These are phyloP conservation scores for Byssoonygena ceratinophila DNA, from an alignment of 2,329 filamentous ascomycete genomes.

Conservation along the genomic window DNA sequence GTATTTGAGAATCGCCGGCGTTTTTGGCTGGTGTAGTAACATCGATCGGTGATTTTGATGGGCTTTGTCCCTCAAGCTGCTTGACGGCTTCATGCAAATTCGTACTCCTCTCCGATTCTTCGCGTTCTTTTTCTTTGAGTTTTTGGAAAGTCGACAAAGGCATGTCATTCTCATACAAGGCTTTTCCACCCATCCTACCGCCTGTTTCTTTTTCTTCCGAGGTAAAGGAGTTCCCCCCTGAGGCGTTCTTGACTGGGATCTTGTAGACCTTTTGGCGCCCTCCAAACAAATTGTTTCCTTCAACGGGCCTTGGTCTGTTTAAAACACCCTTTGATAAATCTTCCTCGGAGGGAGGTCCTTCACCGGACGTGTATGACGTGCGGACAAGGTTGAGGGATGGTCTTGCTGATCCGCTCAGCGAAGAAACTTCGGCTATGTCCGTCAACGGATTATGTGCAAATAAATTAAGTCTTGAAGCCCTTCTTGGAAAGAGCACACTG, in stretches of 20 bases:
- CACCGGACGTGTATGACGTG: slow-evolving; percentile 54
- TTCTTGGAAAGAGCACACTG: slow-evolving; percentile 74
- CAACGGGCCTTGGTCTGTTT: slow-evolving; percentile 63
- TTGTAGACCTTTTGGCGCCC: slow-evolving; percentile 94
- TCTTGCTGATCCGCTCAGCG: slow-evolving; percentile 51
- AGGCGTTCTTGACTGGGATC: slow-evolving; percentile 48
- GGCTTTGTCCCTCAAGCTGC: slow-evolving; percentile 33
- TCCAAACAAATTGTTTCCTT: slow-evolving; percentile 89
- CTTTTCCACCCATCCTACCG: slow-evolving; percentile 52
- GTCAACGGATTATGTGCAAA: slow-evolving; percentile 57
- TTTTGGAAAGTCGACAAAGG: slow-evolving; percentile 70
- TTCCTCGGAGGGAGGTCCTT: slow-evolving; percentile 54
- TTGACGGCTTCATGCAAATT: neutral
- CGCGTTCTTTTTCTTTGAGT: slow-evolving; percentile 43
- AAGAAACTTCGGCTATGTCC: slow-evolving; percentile 87
- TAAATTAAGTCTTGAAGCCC: slow-evolving; percentile 66
- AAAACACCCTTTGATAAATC: slow-evolving; percentile 62
- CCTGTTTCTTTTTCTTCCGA: slow-evolving; percentile 21
- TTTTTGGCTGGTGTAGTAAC: slow-evolving; percentile 80
- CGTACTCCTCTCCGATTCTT: slow-evolving; percentile 25
- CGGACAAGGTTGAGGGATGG: slow-evolving; percentile 52
- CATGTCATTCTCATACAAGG: slow-evolving; percentile 80
- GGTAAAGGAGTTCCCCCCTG: slow-evolving; percentile 30
- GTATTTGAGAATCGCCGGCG: slow-evolving; percentile 67
- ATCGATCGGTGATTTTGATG: slow-evolving; percentile 57